Percentiles rank a stretch among this genome's conserved stretches.
phyloP scores from a whole-genome alignment of 108 stramenopile genomes.

The Cafeteria roenbergensis region DNA sequence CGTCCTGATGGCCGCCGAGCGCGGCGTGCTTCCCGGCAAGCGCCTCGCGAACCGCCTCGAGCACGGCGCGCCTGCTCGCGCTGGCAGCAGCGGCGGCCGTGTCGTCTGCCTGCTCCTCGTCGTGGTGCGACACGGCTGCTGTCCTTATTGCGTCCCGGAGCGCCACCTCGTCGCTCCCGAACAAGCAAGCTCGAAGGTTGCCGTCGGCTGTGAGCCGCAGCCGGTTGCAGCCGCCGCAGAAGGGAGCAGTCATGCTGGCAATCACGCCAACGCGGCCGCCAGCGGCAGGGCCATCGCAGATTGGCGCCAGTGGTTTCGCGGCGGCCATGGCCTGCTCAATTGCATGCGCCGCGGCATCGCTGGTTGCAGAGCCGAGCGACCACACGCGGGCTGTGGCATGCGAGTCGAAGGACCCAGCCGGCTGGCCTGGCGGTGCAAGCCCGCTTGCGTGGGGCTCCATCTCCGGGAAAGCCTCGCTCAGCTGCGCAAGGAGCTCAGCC shows the following conservation, averaged over 20 bases:
- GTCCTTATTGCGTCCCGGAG: slow-evolving; percentile 62
- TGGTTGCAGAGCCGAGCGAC: no score
- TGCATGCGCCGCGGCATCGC: no score
- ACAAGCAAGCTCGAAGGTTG: slow-evolving; percentile 82
- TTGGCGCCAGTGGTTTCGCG: no score
- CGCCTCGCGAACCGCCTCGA: slow-evolving; percentile 49
- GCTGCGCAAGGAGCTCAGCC: slow-evolving; percentile 14
- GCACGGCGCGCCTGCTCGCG: slow-evolving; percentile 43
- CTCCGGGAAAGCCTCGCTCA: slow-evolving; percentile 19
- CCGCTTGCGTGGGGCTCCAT: slow-evolving; percentile 19
- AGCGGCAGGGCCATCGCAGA: slow-evolving; percentile 52
- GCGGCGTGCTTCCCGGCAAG: slow-evolving; percentile 64
- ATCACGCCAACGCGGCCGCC: slow-evolving; percentile 75
- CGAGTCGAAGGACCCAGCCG: no score
- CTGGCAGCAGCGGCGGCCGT: slow-evolving; percentile 22
- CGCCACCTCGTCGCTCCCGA: slow-evolving; percentile 68
- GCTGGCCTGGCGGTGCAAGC: slow-evolving; percentile 31
- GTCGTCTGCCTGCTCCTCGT: neutral
- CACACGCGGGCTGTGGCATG: no score
- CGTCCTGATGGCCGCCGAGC: slow-evolving; percentile 72
- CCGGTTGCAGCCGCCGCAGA: slow-evolving; percentile 91
- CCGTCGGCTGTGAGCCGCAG: slow-evolving; percentile 90
- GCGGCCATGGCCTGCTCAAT: no score
- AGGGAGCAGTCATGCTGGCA: slow-evolving; percentile 89
- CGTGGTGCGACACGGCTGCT: no score